Evolutionary conservation across 768 basidiomycete species (phyloP), one percentile per base, ranked within the genome.

Genomic region (Lactarius trivialis): DNA sequence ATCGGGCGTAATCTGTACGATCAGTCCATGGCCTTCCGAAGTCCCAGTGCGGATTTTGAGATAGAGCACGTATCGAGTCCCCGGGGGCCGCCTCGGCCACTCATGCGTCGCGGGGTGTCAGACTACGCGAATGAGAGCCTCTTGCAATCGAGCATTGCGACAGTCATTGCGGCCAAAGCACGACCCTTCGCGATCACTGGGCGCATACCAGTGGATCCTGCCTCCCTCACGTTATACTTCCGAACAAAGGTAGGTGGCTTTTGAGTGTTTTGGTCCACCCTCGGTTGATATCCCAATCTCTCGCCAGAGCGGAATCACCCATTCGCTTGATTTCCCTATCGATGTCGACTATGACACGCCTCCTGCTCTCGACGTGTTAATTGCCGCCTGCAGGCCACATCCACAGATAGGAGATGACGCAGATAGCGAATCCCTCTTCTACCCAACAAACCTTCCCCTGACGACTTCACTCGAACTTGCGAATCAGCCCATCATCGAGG

Each of bases 281-380:
- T 30, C 37, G 34, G 34, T 63, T 62, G 50, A 58, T 55, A 33
- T 56, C 24, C 50, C 28, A 33, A 58, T 32, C 50, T 33, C 55
- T 39, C 37, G 15, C 34, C 64, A 92, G 89, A 85, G 84, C 63
- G 89, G 86, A 34, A 86, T 89, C 63, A 85, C 87, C 0, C 88
- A 92, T 70, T 86, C 88, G 9, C 79, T 92, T 24, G 88, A 91
- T 70, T 91, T 91, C 70, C 90, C 90, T 5, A 82, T 92, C 62
- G 86, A 91, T 68, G 79, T 88, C 50, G 85, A 85, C 65, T 83
- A 86, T 68, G 84, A 83, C 70, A 80, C 84, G 17, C 88, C 89
- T 17, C 88, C 89, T 1, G 84, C 90, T 17, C 79, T 91, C 60
- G 88, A 91, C 67, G 87, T 89, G 55, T 79, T 92, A 68, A 82